Evolutionary conservation across 2,329 filamentous ascomycete genomes (phyloP), one percentile per base, ranked within the genome.

Genomic region (Kalmusia sp.): DNA sequence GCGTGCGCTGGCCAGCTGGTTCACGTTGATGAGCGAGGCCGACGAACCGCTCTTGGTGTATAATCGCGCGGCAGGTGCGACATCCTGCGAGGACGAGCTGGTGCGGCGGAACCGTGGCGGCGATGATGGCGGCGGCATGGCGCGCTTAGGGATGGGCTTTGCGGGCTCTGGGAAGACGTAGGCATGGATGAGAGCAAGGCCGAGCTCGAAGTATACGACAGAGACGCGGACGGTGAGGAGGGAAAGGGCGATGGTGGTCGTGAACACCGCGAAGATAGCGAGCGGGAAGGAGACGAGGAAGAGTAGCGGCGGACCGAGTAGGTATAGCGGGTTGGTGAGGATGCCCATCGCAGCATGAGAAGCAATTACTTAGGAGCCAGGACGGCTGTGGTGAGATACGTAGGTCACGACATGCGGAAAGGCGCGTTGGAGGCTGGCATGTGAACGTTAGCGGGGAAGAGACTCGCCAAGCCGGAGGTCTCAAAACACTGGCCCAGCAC

Each of bases 161-260:
- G 62, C 38, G 3, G 56, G 51, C 8, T 62, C 54, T 11, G 68
- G 62, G 44, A 68, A 67, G 35, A 78, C 54, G 58, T 67, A 76
- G 41, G 69, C 69, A 49, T 73, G 70, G 5, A 76, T 28, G 19
- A 79, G 62, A 8, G 77, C 77, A 35, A 74, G 48, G 21, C 68
- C 67, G 7, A 79, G 70, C 53, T 79, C 75, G 52, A 73, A 61
- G 58, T 79, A 79, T 24, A 79, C 74, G 38, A 77, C 61, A 2
- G 70, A 68, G 28, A 75, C 71, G 48, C 76, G 75, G 17, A 76
- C 58, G 19, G 73, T 62, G 14, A 79, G 70, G 24, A 75, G 64
- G 35, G 63, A 64, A 45, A 77, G 40, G 33, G 76, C 74, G 50
- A 77, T 58, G 27, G 67, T 61, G 11, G 75, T 77, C 17, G 76